Conservation (phyloP, 768 basidiomycete genomes). For the Artomyces pyxidatus region DNA sequence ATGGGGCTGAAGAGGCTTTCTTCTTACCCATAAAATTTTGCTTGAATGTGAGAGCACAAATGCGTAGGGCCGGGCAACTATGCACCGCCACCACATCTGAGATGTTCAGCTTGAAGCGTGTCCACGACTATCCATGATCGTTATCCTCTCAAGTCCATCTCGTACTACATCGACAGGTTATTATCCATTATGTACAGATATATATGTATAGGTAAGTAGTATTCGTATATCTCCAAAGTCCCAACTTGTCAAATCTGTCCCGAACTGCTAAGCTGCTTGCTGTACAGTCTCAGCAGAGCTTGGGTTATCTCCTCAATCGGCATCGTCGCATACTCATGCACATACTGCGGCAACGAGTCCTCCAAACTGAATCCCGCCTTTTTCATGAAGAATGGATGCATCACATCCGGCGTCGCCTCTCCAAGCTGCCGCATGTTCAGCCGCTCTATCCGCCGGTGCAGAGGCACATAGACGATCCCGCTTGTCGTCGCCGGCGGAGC, state of each 20-base stretch:
- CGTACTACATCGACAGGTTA: no score
- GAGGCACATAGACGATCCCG: conserved; percentile 44
- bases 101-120: no score
- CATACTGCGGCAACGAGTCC: conserved; percentile 79
- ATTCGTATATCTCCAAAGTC: no score
- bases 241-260: no score
- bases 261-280: conserved; percentile 50
- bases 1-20: conserved; percentile 30
- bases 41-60: no score
- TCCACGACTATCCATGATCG: no score
- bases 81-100: no score
- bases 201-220: no score
- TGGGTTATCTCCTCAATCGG: conserved; percentile 84
- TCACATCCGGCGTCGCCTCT: conserved; percentile 82
- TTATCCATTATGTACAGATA: no score
- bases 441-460: conserved; percentile 64
- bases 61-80: no score
- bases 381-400: conserved; percentile 84
- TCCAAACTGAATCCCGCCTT: conserved; percentile 78
- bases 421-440: conserved; percentile 80
- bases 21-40: no score
- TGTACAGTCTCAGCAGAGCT: conserved; percentile 66
- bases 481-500: conserved; percentile 12
- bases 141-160: no score
- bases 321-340: conserved; percentile 78